Base-by-base conservation (phyloP, 2,329 filamentous ascomycete species). In the Colletotrichum destructivum region DNA sequence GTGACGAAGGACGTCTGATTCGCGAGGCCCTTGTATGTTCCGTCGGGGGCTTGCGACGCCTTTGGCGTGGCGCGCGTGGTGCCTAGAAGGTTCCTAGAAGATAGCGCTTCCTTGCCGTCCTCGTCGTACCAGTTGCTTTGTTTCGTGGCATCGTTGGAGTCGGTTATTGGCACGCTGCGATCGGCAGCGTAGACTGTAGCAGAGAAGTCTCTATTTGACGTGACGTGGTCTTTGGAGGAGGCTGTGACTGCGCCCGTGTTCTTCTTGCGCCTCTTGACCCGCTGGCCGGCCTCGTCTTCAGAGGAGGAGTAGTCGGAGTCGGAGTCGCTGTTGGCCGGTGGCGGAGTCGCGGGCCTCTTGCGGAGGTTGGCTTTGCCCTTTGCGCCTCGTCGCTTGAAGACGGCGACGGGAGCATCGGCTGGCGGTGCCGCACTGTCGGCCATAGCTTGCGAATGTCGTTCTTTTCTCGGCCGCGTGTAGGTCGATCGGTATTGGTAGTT, bases 101-200 rank as follows among this genome's bases (percentile, higher is more conserved):
- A 84, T 7, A 84, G 71, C 1, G 78, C 79, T 59, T 87, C 87
- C 56, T 84, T 82, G 31, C 86, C 83, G n/a, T 88, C 86, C 71
- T 96, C 93, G 72, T 97, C 95, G 82, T 93, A 96, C 95, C 95
- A 98, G 80, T 97, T 94, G 67, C 89, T 92, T 54, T 91, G 89
- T 78, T 97, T 98, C 1, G 96, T 98, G 23, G 96, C 96, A 80
- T 98, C 95, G 80, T 96, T 96, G 77, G 89, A 89, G 74, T 87
- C 87, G 76, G 90, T 86, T 76, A 94, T 90, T 74, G 87, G 86
- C 31, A 90, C 82, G 69, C 84, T 87, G 75, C 91, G 87, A 80
- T 94, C 88, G 69, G 91, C 89, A 63, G 87, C 81, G 81, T 88
- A 89, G 74, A 88, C 82, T 57, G 89, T 88, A 71, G 89, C 83